These are phyloP conservation scores for Urtica urens DNA, from an alignment of 306 rosid genomes.

Conservation along the genomic window DNA sequence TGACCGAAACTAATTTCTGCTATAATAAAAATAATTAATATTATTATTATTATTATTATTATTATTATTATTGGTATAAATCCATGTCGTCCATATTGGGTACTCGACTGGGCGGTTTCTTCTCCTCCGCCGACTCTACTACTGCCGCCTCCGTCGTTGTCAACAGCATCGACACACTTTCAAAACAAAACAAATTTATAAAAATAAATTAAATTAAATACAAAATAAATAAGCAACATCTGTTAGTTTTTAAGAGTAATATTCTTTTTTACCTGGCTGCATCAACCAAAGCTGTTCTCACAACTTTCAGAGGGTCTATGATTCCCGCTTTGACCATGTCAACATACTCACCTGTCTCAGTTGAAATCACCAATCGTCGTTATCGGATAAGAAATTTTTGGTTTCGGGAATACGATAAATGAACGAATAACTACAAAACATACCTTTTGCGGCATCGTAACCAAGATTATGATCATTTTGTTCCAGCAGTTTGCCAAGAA, in stretches of 20 bases:
- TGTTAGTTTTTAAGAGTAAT: too few species aligned
- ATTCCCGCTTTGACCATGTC: conserved; percentile 88
- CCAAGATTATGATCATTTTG: conserved; percentile 58
- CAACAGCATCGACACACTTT: conserved; percentile 70
- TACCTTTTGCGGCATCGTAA: conserved; percentile 79
- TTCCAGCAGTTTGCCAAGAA: conserved; percentile 74
- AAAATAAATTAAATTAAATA: too few species aligned
- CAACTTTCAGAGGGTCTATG: conserved; percentile 83
- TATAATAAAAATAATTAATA: too few species aligned
- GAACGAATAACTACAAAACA: too few species aligned
- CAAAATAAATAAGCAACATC: too few species aligned
- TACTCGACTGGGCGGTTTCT: conserved; percentile 56
- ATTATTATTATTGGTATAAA: conserved; percentile 22
- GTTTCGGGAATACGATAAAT: too few species aligned
- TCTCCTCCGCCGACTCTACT: conserved; percentile 38
- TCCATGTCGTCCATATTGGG: conserved; percentile 59
- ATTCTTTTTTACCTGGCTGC: conserved; percentile 70
- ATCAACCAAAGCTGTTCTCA: conserved; percentile 78
- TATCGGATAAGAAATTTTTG: too few species aligned
- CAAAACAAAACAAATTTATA: too few species aligned
- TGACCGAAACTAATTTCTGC: not conserved
- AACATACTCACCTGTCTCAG: conserved; percentile 62
- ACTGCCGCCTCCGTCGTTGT: conserved; percentile 75
- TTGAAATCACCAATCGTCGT: conserved; percentile 6
- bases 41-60: too few species aligned